Evolutionary conservation across 2,329 filamentous ascomycete species (phyloP), one percentile per base, ranked within the genome.

Genomic region (Daldinia sp.): DNA sequence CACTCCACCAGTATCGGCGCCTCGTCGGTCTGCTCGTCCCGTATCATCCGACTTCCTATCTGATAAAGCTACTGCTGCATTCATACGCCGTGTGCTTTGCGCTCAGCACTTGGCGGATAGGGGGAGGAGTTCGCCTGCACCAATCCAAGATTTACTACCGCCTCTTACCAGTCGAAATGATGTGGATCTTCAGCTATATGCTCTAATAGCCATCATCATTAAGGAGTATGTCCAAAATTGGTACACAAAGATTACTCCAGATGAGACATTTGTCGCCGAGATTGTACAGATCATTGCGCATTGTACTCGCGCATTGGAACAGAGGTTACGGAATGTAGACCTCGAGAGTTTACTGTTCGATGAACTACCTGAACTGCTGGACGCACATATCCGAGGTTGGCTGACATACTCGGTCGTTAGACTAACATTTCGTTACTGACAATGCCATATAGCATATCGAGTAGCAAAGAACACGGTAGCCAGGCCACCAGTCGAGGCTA

Each of bases 111-210:
- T 85, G 53, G 78, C 83, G 72, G 83, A 92, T 81, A 84, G 91
- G 74, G 87, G 86, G 50, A 80, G 81, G 65, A 81, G 81, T 68
- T 81, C 82, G 15, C 81, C 83, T n/a, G 79, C 82, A 33, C 88
- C 93, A 55, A 90, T 97, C 73, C 90, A 97, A 67, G 92, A 94
- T 74, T 84, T 97, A 48, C 84, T 99, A 51, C 96, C 95, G 66
- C 94, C 94, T 42, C 85, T 99, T 76, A 98, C 95, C 55, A 97
- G 94, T 82, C 94, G 93, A 58, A 97, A 97, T 79, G 93, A 97
- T 74, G 89, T 98, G 67, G 96, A 99, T 79, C 83, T 97, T 63
- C 92, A 99, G 81, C 87, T 99, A 4, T 99, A 98, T 78, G 95
- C 93, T 30, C 88, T 98, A 67, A 90, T 99, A 68, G 92, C 96